Percentiles rank a stretch among this genome's conserved stretches.
These are phyloP conservation scores for Metschnikowia borealis DNA, from an alignment of 805 yeast species.

Conservation along the genomic window DNA sequence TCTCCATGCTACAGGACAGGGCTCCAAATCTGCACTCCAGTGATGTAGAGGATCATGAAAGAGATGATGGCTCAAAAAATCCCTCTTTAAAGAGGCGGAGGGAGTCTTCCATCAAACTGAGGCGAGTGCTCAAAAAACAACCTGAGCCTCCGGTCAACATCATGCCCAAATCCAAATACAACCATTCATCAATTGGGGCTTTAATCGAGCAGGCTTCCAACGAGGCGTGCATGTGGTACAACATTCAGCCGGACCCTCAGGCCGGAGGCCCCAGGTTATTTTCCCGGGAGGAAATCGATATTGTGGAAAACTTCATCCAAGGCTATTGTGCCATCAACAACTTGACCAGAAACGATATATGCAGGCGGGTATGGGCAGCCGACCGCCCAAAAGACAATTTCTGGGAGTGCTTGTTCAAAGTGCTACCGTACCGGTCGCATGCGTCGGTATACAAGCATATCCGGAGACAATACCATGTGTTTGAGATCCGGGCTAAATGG, in stretches of 20 bases:
- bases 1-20: conserved; percentile 4
- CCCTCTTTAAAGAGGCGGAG: conserved; percentile 12
- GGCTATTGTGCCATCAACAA: conserved; percentile 64
- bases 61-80: background rate
- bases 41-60: background rate
- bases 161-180: conserved; percentile 20
- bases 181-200: conserved; percentile 27
- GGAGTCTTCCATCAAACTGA: background rate
- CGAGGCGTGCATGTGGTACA: conserved; percentile 36
- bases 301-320: conserved; percentile 67
- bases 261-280: conserved; percentile 43
- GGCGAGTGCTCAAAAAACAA: conserved; percentile 10
- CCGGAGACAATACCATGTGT: conserved; percentile 82
- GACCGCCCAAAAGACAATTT: conserved; percentile 83
- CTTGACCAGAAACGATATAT: conserved; percentile 62
- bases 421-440: conserved; percentile 78
- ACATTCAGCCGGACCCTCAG: conserved; percentile 18
- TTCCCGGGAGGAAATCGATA: conserved; percentile 59
- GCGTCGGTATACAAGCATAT: conserved; percentile 93
- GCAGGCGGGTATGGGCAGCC: conserved; percentile 83
- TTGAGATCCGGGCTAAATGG: conserved; percentile 89
- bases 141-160: background rate
- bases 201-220: conserved; percentile 34
- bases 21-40: background rate
- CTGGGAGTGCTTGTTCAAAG: conserved; percentile 80